Evolutionary conservation across 169 alveolate species (phyloP), one percentile per base, ranked within the genome.

Genomic region (Plasmodium vinckei): DNA sequence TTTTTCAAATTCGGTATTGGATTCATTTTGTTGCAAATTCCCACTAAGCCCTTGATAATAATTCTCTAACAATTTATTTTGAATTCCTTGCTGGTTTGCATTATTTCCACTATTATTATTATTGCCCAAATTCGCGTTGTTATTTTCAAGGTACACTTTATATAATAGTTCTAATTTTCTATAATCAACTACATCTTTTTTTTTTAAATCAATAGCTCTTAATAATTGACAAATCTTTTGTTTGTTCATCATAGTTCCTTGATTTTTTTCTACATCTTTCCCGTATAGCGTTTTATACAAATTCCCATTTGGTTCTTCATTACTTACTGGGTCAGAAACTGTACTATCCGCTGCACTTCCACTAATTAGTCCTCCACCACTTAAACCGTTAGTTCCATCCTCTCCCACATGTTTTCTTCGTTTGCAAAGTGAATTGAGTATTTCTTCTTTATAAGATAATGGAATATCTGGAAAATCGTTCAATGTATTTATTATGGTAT

Each of bases 91-190:
- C 15, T 44, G 19, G 6, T 53, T 33, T 15, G 12, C 9, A 13
- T 9, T 9, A 70, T 53, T 49, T 51, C 23, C 15, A 13, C 17
- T 49, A 25, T 27, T 49, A 25, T 25, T 70, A 33, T 9, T 42
- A 15, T n/a, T 42, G 33, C 39, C 42, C 33, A 59, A 46, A 49
- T 27, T 44, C 0, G 53, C 39, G 10, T 49, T 44, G 25, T 46
- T 19, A 51, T 69, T 15, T 53, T 63, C 69, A 0, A 75, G 44
- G 57, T 75, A 75, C 6, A 75, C 5, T 6, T 75, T 75, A 56
- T 75, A 75, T 5, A 75, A 56, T 7, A 75, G 9, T 25, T 75
- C 88, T 47, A 75, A 68, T 21, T 75, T 60, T 27, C 44, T 75
- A 4, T 56, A 10, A 13, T 63, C 56, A 46, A 51, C 68, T n/a